Percentiles rank a stretch among this genome's conserved stretches.
Evolutionary conservation across 345 rosid species (phyloP).

Genomic region (Cardiospermum halicacabum): DNA sequence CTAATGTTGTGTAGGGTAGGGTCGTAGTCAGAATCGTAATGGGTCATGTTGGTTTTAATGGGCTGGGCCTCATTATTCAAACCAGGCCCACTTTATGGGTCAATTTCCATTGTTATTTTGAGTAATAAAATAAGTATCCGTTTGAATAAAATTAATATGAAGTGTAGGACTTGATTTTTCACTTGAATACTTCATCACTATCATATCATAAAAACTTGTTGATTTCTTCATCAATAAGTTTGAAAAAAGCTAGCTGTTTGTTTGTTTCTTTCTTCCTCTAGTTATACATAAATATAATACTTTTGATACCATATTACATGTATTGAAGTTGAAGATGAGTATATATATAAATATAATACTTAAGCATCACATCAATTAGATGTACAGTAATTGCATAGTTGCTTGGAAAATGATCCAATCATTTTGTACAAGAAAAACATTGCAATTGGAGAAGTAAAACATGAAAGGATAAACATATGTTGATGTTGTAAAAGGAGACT

Average conservation of each 20-base stretch:
- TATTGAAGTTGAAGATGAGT: conserved; percentile 5
- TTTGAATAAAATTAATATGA: conserved; percentile 13
- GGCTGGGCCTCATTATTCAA: no score
- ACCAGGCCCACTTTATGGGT: no score
- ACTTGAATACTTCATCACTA: conserved; percentile 14
- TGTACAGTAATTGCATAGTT: conserved; percentile 2
- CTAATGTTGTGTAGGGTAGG: no score
- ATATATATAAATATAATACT: no score
- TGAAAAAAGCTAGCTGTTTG: conserved; percentile 13
- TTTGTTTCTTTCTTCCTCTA: no score
- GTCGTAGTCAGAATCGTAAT: no score
- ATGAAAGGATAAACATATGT: background rate
- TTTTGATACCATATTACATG: no score
- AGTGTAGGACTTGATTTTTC: conserved; percentile 24
- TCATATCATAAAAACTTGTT: background rate
- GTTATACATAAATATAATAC: background rate
- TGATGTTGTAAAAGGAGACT: background rate
- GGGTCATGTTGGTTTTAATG: no score
- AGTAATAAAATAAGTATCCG: background rate
- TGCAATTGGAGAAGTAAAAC: conserved; percentile 1
- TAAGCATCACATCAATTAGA: conserved; percentile 5
- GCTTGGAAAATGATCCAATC: conserved; percentile 17
- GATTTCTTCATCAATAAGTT: conserved; percentile 5
- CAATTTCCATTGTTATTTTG: background rate
- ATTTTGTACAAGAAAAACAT: conserved; percentile 25